phyloP scores from a whole-genome alignment of 2,329 filamentous ascomycete genomes.

The Cephalotrichum gorgonifer region DNA sequence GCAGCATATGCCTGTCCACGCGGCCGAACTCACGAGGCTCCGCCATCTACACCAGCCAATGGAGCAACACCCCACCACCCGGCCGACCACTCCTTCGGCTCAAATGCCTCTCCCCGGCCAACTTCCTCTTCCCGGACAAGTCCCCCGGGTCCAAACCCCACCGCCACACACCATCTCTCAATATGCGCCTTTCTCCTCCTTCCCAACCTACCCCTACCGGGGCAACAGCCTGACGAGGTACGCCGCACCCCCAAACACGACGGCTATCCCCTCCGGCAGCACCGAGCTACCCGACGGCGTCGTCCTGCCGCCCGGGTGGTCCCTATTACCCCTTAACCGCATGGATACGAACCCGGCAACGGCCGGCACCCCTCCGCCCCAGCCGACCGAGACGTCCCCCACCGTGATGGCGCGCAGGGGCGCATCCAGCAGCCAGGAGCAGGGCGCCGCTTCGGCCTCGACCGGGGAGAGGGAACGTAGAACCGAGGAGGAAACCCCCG shows the following conservation, averaged over 20 bases:
- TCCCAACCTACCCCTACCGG: constrained; percentile 10
- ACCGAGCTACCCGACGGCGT: constrained; percentile 53
- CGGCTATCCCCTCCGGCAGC: constrained; percentile 48
- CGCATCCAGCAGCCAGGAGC: neutral
- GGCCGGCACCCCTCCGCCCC: constrained; percentile 10
- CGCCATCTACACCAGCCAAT: constrained; percentile 37
- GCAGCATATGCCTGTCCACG: no score
- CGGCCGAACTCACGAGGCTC: constrained; percentile 56
- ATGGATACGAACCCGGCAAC: constrained; percentile 27
- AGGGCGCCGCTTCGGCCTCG: neutral
- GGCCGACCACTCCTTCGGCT: constrained; percentile 1
- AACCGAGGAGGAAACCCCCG: constrained; percentile 9
- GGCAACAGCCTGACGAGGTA: constrained; percentile 37
- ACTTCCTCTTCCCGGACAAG: constrained; percentile 8
- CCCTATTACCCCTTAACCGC: constrained; percentile 50
- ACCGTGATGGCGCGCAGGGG: neutral
- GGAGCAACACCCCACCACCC: constrained; percentile 11
- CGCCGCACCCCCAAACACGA: constrained; percentile 29
- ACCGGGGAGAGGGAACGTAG: neutral
- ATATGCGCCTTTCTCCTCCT: constrained; percentile 4
- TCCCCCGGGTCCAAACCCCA: constrained; percentile 9
- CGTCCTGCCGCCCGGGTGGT: constrained; percentile 55
- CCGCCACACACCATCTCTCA: constrained; percentile 10
- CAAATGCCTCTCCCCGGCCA: constrained; percentile 2
- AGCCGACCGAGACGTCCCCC: neutral